These are phyloP conservation scores for Phylloporus rhodoxanthus DNA, from an alignment of 768 basidiomycete genomes.

Conservation along the genomic window DNA sequence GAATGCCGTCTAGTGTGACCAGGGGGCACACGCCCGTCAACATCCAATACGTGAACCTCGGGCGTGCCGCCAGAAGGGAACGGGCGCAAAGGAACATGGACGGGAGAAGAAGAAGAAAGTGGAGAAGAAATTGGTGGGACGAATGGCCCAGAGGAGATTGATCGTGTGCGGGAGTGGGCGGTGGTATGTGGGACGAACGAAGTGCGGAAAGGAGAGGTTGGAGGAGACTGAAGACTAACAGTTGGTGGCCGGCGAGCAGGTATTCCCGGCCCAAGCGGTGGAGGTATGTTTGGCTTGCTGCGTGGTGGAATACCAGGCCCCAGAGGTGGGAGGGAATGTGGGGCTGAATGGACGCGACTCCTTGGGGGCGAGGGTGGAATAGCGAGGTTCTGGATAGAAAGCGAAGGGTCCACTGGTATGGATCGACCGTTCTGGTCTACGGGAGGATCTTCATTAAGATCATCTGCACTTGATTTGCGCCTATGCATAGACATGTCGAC, in stretches of 20 bases:
- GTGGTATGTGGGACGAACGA: constrained; percentile 17
- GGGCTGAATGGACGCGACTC: constrained; percentile 25
- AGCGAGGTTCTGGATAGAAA: constrained; percentile 3
- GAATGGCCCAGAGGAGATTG: constrained; percentile 31
- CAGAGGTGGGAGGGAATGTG: constrained; percentile 13
- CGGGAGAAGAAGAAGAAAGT: constrained; percentile 23
- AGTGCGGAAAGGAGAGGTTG: constrained; percentile 29
- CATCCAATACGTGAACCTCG: constrained; percentile 16
- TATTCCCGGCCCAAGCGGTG: constrained; percentile 24
- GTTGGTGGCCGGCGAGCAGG: constrained; percentile 23
- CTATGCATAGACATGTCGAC: constrained; percentile 30
- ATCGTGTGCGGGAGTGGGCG: constrained; percentile 27
- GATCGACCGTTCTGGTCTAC: constrained; percentile 3
- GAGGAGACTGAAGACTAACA: constrained; percentile 21
- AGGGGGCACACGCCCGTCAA: constrained; percentile 13
- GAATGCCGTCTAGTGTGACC: constrained; percentile 46
- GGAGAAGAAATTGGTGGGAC: constrained; percentile 25
- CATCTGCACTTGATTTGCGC: constrained; percentile 43
- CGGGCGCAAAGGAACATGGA: constrained; percentile 20
- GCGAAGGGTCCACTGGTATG: background rate
- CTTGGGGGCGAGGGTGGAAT: constrained; percentile 19
- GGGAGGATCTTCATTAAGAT: constrained; percentile 25
- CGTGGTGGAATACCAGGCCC: constrained; percentile 21
- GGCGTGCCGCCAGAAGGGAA: constrained; percentile 21
- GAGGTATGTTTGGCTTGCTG: constrained; percentile 9